Conservation (phyloP, 2,329 filamentous ascomycete genomes). For the Fonsecaea erecta region DNA sequence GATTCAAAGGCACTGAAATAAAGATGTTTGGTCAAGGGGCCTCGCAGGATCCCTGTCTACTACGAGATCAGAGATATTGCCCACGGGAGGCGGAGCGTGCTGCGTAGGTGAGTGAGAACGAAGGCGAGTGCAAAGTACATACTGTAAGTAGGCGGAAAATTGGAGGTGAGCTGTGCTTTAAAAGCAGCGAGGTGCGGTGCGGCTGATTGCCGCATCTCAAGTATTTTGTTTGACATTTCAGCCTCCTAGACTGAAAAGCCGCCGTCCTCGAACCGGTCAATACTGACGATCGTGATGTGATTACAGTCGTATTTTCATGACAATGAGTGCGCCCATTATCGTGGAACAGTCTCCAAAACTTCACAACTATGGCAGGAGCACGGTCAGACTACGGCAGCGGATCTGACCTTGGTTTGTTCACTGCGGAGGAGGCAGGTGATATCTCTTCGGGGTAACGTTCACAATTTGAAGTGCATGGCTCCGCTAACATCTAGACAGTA, state of each 20-base stretch:
- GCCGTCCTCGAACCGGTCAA: background rate
- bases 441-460: constrained; percentile 23
- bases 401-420: constrained; percentile 26
- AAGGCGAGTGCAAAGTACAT: too few species aligned
- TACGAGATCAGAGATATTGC: too few species aligned
- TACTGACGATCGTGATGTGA: background rate
- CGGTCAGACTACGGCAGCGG: constrained; percentile 4
- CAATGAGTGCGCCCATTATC: background rate
- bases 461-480: background rate
- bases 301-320: background rate
- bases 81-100: too few species aligned
- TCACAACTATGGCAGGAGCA: background rate
- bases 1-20: too few species aligned
- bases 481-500: background rate
- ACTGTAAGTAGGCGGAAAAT: too few species aligned
- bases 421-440: constrained; percentile 26
- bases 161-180: too few species aligned
- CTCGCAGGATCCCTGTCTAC: too few species aligned
- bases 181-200: too few species aligned
- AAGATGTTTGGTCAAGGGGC: too few species aligned
- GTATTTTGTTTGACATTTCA: background rate
- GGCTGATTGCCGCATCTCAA: too few species aligned
- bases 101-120: too few species aligned
- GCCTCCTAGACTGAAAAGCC: background rate
- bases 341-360: background rate